Conservation (phyloP, 352 stramenopile species). For the Phytophthora colocasiae region DNA sequence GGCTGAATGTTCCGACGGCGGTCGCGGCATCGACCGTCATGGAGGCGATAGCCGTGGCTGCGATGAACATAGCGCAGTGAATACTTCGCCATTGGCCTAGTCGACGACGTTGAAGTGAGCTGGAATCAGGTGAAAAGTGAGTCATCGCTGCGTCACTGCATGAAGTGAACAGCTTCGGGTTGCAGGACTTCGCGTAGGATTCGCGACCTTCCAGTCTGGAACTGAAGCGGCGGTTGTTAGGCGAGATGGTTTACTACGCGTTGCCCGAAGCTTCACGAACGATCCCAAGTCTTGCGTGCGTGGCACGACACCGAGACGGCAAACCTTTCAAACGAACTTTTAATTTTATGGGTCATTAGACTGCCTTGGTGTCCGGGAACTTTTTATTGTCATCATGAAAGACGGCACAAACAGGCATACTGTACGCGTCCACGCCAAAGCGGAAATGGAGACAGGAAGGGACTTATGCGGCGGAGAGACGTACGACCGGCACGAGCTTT, state of each 20-base stretch:
- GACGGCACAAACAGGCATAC: constrained; percentile 28
- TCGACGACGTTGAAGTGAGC: constrained; percentile 22
- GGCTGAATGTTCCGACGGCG: constrained; percentile 46
- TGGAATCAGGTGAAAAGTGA: not conserved
- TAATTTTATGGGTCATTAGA: constrained; percentile 23
- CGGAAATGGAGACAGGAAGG: constrained; percentile 3
- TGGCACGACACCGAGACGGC: no score
- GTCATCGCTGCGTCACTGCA: constrained; percentile 2
- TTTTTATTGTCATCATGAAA: constrained; percentile 12
- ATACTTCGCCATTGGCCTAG: constrained; percentile 8
- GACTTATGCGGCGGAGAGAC: not conserved
- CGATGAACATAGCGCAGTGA: constrained; percentile 6
- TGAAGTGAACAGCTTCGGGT: no score
- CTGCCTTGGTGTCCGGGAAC: constrained; percentile 8
- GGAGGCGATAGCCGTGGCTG: constrained; percentile 9
- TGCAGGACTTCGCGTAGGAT: not conserved
- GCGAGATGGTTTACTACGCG: not conserved
- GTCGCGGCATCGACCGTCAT: constrained; percentile 4
- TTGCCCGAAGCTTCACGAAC: not conserved
- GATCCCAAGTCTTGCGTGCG: not conserved
- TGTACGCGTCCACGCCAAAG: constrained; percentile 16
- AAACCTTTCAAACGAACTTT: constrained; percentile 29
- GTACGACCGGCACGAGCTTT: constrained; percentile 9
- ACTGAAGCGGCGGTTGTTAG: constrained; percentile 3
- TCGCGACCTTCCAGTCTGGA: not conserved